A percentile compares a stretch with the other conserved stretches of the same genome.
Conservation (phyloP, 1,139 yeast species). For the Protomyces gravidus region DNA sequence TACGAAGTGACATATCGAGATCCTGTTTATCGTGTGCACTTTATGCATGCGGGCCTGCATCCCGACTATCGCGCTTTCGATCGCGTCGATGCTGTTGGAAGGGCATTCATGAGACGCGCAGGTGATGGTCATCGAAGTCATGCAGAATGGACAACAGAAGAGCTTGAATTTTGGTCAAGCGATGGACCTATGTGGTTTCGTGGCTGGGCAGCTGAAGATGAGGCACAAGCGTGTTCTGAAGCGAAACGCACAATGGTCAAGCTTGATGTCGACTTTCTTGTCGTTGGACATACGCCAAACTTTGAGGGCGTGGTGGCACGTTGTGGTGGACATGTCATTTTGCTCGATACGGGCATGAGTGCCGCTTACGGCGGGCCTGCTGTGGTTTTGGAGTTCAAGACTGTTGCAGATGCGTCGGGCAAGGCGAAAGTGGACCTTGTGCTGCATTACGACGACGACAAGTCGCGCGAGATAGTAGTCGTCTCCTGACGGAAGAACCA, state of each 20-base stretch:
- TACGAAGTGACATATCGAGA: slow-evolving; percentile 26
- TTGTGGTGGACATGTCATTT: slow-evolving; percentile 27
- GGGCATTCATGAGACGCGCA: slow-evolving; percentile 8
- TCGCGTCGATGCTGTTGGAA: slow-evolving; percentile 6
- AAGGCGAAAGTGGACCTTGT: slow-evolving; percentile 2
- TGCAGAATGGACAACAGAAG: slow-evolving; percentile 4
- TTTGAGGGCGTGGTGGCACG: slow-evolving; percentile 26
- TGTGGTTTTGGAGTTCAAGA: slow-evolving; percentile 19
- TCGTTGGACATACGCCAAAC: slow-evolving; percentile 30
- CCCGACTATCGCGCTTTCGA: slow-evolving; percentile 10
- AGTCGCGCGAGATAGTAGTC: slow-evolving; percentile 2
- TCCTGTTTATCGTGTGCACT: slow-evolving; percentile 19
- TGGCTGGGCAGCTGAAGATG: slow-evolving; percentile 22
- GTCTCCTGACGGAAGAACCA: not conserved
- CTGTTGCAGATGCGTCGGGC: not conserved
- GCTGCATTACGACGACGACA: slow-evolving; percentile 24
- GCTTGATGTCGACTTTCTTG: slow-evolving; percentile 23
- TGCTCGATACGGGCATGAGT: slow-evolving; percentile 29
- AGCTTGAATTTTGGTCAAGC: slow-evolving; percentile 19
- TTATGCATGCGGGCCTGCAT: slow-evolving; percentile 30
- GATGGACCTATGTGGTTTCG: slow-evolving; percentile 31
- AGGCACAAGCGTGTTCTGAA: slow-evolving; percentile 21
- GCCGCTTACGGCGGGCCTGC: slow-evolving; percentile 27
- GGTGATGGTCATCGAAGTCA: slow-evolving; percentile 7
- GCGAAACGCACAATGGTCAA: slow-evolving; percentile 9